Base-by-base conservation (phyloP, 1,284 basidiomycete genomes). In the Pseudozyma sp. region DNA sequence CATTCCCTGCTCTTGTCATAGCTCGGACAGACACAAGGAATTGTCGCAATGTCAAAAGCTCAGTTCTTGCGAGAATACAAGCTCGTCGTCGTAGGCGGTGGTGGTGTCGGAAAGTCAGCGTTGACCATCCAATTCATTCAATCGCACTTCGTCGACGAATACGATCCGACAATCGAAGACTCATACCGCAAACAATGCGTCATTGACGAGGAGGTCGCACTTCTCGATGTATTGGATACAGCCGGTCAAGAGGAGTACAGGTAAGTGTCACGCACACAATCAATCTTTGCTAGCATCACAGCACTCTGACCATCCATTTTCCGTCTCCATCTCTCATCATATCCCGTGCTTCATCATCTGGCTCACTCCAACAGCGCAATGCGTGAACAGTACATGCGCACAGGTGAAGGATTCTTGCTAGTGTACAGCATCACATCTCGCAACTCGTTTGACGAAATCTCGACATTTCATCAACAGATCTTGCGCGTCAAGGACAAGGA, bases 351-450 rank as follows among this genome's bases (percentile, higher is more conserved):
- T 31, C 25, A 31, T 6, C 25, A 31, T 6, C 25, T 31, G n/a
- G 13, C n/a, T 57, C 16, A 16, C 16, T 58, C 35, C 16, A 6
- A n/a, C 55, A 95, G 94, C 70, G 95, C 94, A 36, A 97, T 97
- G 95, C 91, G 95, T 58, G 95, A 97, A 85, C 95, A 97, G 83
- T 97, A 97, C 88, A 97, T 95, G 94, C 91, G 94, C 57, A 93
- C 93, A 31, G 97, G 97, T 69, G 97, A 99, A 87, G 97, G 97
- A 5, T 99, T 97, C 89, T 89, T 99, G 52, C 91, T 99, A 70
- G 97, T 99, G 68, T 99, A 99, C 87, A 96, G 94, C 70, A 99
- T 99, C 87, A 98, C 96, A 16, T 97, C 95, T 48, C 91, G 96
- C 78, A 95, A 94, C 87, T 97, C 95, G 48, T 99, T 98, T 84